These are phyloP conservation scores for Capsicum rhomboideum DNA, from an alignment of 257 asterid genomes.

Conservation along the genomic window DNA sequence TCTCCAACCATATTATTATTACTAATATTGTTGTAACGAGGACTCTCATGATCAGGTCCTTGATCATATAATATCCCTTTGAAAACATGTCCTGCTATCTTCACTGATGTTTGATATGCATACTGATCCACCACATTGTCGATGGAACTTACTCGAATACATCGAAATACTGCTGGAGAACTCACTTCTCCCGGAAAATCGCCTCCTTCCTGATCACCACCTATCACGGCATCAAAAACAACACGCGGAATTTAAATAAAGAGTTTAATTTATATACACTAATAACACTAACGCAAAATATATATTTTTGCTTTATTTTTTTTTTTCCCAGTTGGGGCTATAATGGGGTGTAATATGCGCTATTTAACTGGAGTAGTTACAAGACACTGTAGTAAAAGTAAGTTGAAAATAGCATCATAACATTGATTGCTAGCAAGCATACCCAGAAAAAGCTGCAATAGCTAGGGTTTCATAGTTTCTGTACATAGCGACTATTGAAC, in stretches of 20 bases:
- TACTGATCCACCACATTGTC: conserved; percentile 64
- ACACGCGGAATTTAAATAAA: neutral
- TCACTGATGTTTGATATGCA: conserved; percentile 73
- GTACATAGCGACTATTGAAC: neutral
- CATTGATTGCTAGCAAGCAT: neutral
- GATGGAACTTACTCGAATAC: conserved; percentile 61
- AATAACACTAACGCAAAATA: neutral
- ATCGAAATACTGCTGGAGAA: conserved; percentile 58
- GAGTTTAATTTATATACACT: neutral
- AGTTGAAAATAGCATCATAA: neutral
- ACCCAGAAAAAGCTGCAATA: neutral
- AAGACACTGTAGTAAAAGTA: neutral
- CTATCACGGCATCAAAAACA: conserved; percentile 4
- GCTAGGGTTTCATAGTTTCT: conserved; percentile 28
- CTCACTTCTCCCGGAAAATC: conserved; percentile 56
- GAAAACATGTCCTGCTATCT: conserved; percentile 63
- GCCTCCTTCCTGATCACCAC: conserved; percentile 31
- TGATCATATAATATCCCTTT: conserved; percentile 79
- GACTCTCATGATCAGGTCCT: conserved; percentile 23
- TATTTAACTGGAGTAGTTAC: neutral
- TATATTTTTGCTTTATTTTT: too few relatives aligned
- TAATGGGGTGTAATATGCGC: neutral
- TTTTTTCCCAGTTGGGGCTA: neutral
- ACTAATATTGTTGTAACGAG: neutral
- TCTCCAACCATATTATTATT: conserved; percentile 25